These are phyloP conservation scores for Talaromyces adpressus DNA, from an alignment of 495 filamentous ascomycete genomes.

Conservation along the genomic window DNA sequence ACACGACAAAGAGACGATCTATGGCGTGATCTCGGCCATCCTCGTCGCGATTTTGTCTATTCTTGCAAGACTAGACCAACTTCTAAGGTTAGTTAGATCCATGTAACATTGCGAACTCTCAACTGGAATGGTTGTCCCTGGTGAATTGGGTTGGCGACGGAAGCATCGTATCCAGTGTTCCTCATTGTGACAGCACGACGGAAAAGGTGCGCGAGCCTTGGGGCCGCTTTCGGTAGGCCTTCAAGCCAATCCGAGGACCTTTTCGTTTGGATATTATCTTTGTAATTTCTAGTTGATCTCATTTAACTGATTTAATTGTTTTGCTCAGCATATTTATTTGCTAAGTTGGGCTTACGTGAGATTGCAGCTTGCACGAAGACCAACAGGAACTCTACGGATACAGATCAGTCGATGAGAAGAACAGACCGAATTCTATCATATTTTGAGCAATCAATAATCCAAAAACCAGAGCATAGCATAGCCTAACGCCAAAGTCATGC, in stretches of 20 bases:
- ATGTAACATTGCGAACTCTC: not conserved
- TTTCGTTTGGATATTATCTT: no score
- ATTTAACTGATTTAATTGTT: no score
- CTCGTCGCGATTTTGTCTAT: not conserved
- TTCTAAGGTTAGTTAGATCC: not conserved
- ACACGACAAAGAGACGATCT: not conserved
- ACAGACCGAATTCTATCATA: slow-evolving; percentile 2
- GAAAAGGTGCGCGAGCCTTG: not conserved
- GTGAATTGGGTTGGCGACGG: not conserved
- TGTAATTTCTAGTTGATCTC: no score
- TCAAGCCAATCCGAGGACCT: no score
- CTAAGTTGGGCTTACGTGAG: no score
- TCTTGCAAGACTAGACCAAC: not conserved
- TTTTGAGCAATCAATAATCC: not conserved
- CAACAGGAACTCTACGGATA: no score
- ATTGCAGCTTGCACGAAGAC: no score
- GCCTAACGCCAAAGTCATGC: not conserved
- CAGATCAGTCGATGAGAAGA: no score
- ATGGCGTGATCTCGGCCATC: not conserved
- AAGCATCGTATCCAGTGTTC: not conserved
- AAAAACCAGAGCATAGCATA: not conserved
- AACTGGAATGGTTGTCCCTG: not conserved
- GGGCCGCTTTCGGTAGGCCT: no score
- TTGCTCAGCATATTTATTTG: no score
- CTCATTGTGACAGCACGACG: not conserved